Percentiles rank a stretch among this genome's conserved stretches.
Conservation (phyloP, 2,329 filamentous ascomycete species). For the Aureobasidium pullulans region DNA sequence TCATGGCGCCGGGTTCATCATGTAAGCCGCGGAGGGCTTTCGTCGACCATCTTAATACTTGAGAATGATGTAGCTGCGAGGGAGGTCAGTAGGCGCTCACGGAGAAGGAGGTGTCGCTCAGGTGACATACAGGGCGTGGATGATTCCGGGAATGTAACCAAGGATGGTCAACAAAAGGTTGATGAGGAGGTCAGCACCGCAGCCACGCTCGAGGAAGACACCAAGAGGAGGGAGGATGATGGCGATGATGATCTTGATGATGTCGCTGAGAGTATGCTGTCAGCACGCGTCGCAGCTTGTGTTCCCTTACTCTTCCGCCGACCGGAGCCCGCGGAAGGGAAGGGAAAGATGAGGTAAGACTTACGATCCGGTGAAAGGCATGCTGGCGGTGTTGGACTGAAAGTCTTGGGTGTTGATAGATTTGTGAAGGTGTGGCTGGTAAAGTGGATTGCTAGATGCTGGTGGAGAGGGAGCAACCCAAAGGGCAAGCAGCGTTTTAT, state of each 20-base stretch:
- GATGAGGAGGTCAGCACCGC: constrained; percentile 79
- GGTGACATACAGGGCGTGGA: constrained; percentile 73
- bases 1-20: constrained; percentile 1
- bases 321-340: constrained; percentile 14
- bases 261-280: constrained; percentile 45
- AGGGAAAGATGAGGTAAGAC: constrained; percentile 17
- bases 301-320: constrained; percentile 1
- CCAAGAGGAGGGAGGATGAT: constrained; percentile 83
- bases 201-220: constrained; percentile 91
- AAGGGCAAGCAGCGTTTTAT: constrained; percentile 5
- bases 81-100: constrained; percentile 12
- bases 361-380: constrained; percentile 55
- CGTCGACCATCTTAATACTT: constrained; percentile 57
- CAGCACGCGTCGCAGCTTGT: constrained; percentile 17
- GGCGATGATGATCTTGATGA: constrained; percentile 80
- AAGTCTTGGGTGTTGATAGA: background rate
- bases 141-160: constrained; percentile 57
- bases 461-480: background rate
- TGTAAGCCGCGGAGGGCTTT: background rate
- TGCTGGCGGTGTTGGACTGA: constrained; percentile 30
- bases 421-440: background rate
- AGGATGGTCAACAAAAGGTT: constrained; percentile 83
- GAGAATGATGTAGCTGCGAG: constrained; percentile 68
- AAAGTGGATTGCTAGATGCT: background rate
- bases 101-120: background rate